These are phyloP conservation scores for Brassica incana DNA, from an alignment of 345 rosid species.

Conservation along the genomic window DNA sequence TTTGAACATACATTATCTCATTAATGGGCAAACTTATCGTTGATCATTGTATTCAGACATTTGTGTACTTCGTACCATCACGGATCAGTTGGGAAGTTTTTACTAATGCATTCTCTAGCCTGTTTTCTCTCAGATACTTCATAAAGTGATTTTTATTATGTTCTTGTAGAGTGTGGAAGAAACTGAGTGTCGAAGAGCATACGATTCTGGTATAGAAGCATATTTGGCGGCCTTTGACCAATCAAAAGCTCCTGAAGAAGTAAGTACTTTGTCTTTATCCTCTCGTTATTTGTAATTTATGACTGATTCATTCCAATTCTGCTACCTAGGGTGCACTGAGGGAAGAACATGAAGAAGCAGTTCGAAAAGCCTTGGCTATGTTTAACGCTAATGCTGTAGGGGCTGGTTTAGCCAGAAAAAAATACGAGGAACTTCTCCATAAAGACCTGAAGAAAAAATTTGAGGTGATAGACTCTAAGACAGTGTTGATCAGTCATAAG, in stretches of 20 bases:
- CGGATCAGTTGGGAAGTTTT: background rate
- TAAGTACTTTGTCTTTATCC: slow-evolving; percentile 38
- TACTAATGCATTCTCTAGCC: slow-evolving; percentile 10
- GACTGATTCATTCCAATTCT: slow-evolving; percentile 36
- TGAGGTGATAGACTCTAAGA: slow-evolving; percentile 53
- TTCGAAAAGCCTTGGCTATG: slow-evolving; percentile 61
- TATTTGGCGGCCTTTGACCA: slow-evolving; percentile 72
- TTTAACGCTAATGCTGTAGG: slow-evolving; percentile 85
- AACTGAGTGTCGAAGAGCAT: slow-evolving; percentile 88
- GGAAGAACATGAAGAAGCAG: slow-evolving; percentile 91
- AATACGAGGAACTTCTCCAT: slow-evolving; percentile 79
- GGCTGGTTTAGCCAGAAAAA: slow-evolving; percentile 71
- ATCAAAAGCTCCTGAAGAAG: slow-evolving; percentile 84
- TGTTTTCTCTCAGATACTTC: background rate
- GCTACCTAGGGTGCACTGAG: slow-evolving; percentile 65
- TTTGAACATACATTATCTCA: slow-evolving; percentile 1
- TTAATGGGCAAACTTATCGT: background rate
- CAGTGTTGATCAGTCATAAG: background rate
- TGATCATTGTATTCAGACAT: background rate
- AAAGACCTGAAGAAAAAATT: slow-evolving; percentile 77
- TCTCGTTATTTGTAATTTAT: slow-evolving; percentile 14
- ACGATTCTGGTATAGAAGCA: slow-evolving; percentile 73
- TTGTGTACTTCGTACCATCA: background rate
- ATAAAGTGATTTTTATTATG: background rate
- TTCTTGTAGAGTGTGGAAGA: slow-evolving; percentile 91